These are phyloP conservation scores for Triglochin maritima DNA, from an alignment of 106 monocot species.

Conservation along the genomic window DNA sequence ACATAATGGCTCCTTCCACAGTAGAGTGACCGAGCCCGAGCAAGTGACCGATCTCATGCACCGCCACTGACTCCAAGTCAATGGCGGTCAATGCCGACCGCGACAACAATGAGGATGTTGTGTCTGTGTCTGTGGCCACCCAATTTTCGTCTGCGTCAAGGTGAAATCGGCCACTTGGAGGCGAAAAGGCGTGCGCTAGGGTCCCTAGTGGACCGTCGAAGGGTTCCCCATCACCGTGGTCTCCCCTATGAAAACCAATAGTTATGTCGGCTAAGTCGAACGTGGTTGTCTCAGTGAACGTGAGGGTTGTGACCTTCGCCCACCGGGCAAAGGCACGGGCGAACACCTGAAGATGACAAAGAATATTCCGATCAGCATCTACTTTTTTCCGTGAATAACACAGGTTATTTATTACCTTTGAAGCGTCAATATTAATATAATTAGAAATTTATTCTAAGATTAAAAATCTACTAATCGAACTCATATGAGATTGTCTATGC, in stretches of 20 bases:
- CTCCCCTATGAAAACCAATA: conserved; percentile 56
- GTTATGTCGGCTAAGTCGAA: conserved; percentile 32
- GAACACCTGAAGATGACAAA: conserved; percentile 19
- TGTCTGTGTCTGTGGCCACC: conserved; percentile 20
- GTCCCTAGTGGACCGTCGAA: conserved; percentile 67
- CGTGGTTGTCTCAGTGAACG: conserved; percentile 27
- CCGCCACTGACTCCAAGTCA: conserved; percentile 89
- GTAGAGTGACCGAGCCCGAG: conserved; percentile 12
- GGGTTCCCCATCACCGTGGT: conserved; percentile 72
- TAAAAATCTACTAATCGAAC: too few species aligned
- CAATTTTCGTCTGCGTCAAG: conserved; percentile 74
- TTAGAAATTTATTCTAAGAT: too few species aligned
- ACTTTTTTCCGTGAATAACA: too few species aligned
- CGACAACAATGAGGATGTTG: conserved; percentile 3
- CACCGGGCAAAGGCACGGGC: conserved; percentile 59
- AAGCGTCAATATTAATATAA: too few species aligned
- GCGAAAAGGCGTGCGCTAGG: conserved; percentile 76
- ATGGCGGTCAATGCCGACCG: conserved; percentile 24
- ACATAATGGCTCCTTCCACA: conserved; percentile 12
- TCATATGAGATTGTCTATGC: too few species aligned
- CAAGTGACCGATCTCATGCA: conserved; percentile 53
- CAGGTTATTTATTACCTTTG: too few species aligned
- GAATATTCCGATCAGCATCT: neutral
- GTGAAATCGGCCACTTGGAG: conserved; percentile 68
- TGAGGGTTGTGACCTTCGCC: conserved; percentile 45